Evolutionary conservation across 345 rosid species (phyloP).

Genomic region (Syzygium aqueum): DNA sequence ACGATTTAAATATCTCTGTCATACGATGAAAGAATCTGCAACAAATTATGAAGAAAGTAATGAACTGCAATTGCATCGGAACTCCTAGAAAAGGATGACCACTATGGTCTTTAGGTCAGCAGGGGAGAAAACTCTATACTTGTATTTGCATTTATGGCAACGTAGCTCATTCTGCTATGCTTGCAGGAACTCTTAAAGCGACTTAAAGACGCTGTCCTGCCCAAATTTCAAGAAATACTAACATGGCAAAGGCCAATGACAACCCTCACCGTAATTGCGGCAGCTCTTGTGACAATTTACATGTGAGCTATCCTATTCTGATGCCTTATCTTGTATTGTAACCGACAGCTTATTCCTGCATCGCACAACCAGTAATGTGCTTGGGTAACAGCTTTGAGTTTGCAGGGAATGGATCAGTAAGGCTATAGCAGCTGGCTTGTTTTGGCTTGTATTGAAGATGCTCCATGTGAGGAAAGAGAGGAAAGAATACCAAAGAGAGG

Average conservation of each 20-base stretch:
- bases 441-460: slow-evolving; percentile 49
- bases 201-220: slow-evolving; percentile 14
- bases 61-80: neutral
- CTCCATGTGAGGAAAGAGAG: slow-evolving; percentile 29
- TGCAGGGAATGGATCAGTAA: slow-evolving; percentile 76
- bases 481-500: slow-evolving; percentile 20
- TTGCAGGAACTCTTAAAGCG: slow-evolving; percentile 72
- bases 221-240: slow-evolving; percentile 38
- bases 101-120: neutral
- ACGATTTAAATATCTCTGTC: neutral
- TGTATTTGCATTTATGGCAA: neutral
- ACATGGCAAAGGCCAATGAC: slow-evolving; percentile 53
- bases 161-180: neutral
- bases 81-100: neutral
- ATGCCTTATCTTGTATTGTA: neutral
- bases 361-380: neutral
- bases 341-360: neutral
- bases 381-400: neutral
- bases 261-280: slow-evolving; percentile 21
- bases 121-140: neutral
- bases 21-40: neutral
- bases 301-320: slow-evolving; percentile 31
- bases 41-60: neutral
- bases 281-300: slow-evolving; percentile 28
- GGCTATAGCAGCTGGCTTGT: slow-evolving; percentile 45